A percentile compares a stretch with the other conserved stretches of the same genome.
phyloP scores from a whole-genome alignment of 306 rosid genomes.

The Fragaria ananassa region DNA sequence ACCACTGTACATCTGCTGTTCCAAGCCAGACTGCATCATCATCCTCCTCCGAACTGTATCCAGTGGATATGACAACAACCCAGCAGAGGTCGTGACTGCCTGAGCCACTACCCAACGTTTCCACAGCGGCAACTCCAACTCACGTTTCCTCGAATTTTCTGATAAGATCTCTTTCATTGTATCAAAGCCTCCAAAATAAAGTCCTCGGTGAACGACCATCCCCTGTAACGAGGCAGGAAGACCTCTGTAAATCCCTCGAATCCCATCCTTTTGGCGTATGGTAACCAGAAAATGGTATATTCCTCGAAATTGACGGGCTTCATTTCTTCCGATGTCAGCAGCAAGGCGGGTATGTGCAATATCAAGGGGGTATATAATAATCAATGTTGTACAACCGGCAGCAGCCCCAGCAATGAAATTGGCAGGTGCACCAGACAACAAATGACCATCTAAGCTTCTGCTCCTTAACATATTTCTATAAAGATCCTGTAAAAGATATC shows the following conservation, averaged over 20 bases:
- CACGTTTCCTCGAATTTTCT: conserved; percentile 37
- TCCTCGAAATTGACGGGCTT: conserved; percentile 77
- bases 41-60: conserved; percentile 94
- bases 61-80: conserved; percentile 79
- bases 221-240: conserved; percentile 97
- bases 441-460: conserved; percentile 39
- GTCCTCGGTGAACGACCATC: conserved; percentile 83
- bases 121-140: conserved; percentile 66
- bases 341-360: conserved; percentile 98
- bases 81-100: conserved; percentile 89
- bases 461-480: conserved; percentile 66
- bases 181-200: conserved; percentile 94
- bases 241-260: conserved; percentile 76
- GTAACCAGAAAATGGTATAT: conserved; percentile 78
- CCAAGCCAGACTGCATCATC: conserved; percentile 99
- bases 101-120: conserved; percentile 89
- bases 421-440: conserved; percentile 68
- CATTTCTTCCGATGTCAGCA: conserved; percentile 76
- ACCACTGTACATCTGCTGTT: conserved; percentile 50
- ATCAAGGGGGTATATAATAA: conserved; percentile 85
- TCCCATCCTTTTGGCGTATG: conserved; percentile 56
- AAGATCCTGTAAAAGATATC: conserved; percentile 65
- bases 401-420: conserved; percentile 87
- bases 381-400: conserved; percentile 82
- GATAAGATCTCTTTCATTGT: conserved; percentile 70